phyloP scores from a whole-genome alignment of 1,284 basidiomycete genomes.

The Ceratorhiza oryzae-sativae region DNA sequence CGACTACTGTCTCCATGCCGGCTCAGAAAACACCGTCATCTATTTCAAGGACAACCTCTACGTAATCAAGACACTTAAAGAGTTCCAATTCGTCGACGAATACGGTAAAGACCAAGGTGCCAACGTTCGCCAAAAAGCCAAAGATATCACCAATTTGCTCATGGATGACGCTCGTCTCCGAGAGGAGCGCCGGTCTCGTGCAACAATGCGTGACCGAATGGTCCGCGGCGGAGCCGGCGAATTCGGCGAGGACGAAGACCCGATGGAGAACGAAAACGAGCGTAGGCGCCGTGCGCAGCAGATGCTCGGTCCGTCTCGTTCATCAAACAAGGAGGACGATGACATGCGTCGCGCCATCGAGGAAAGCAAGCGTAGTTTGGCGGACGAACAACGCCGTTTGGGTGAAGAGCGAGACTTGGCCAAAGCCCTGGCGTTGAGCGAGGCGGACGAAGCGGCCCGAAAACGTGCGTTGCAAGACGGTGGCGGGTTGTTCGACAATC shows the following conservation, averaged over 20 bases:
- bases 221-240: constrained; percentile 63
- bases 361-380: constrained; percentile 79
- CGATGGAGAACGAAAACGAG: constrained; percentile 60
- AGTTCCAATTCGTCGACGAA: constrained; percentile 98
- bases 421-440: constrained; percentile 80
- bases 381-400: constrained; percentile 72
- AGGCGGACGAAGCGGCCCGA: constrained; percentile 84
- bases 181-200: constrained; percentile 83
- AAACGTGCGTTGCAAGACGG: constrained; percentile 74
- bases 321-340: constrained; percentile 67
- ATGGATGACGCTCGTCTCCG: constrained; percentile 86
- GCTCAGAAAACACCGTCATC: constrained; percentile 97
- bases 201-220: constrained; percentile 96
- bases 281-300: constrained; percentile 56
- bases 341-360: constrained; percentile 85
- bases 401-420: constrained; percentile 76
- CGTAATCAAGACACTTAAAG: constrained; percentile 98
- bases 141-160: constrained; percentile 98
- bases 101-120: constrained; percentile 96
- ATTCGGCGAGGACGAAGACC: constrained; percentile 53
- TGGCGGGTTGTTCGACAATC: constrained; percentile 84
- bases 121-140: constrained; percentile 98
- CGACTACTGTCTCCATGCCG: constrained; percentile 96
- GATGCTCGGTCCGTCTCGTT: constrained; percentile 46
- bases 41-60: constrained; percentile 99